These are phyloP conservation scores for Solanum chmielewskii DNA, from an alignment of 257 asterid genomes.

Conservation along the genomic window DNA sequence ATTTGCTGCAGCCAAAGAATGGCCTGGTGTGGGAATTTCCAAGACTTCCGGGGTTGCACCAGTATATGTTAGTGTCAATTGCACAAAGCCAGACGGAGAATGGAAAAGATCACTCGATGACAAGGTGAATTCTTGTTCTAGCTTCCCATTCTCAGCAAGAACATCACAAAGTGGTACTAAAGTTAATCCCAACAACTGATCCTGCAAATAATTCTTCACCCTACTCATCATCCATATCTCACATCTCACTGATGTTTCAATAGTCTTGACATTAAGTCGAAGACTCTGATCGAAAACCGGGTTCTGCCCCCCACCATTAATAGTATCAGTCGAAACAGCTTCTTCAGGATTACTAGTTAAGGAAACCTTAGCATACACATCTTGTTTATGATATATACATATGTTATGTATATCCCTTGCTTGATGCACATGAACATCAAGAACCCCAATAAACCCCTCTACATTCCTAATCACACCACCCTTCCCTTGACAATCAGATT, in stretches of 20 bases:
- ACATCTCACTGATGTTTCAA: slow-evolving; percentile 76
- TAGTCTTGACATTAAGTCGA: slow-evolving; percentile 38
- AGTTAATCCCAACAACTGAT: slow-evolving; percentile 87
- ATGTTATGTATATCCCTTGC: slow-evolving; percentile 92
- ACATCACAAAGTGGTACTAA: slow-evolving; percentile 80
- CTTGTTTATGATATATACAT: slow-evolving; percentile 93
- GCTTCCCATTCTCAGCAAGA: slow-evolving; percentile 48
- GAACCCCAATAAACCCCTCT: slow-evolving; percentile 39
- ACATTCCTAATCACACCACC: slow-evolving; percentile 16
- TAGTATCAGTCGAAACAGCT: slow-evolving; percentile 59
- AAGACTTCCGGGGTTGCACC: slow-evolving; percentile 72
- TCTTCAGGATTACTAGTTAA: slow-evolving; percentile 74
- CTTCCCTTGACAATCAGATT: slow-evolving; percentile 14
- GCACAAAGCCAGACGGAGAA: slow-evolving; percentile 95
- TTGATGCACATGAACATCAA: slow-evolving; percentile 77
- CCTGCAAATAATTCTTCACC: slow-evolving; percentile 83
- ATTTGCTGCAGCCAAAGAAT: slow-evolving; percentile 21
- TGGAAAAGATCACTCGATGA: slow-evolving; percentile 94
- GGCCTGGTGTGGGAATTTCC: slow-evolving; percentile 31
- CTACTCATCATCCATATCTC: slow-evolving; percentile 98
- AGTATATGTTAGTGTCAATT: slow-evolving; percentile 47
- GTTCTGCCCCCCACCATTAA: slow-evolving; percentile 86
- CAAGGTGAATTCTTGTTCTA: slow-evolving; percentile 76
- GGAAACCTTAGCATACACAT: slow-evolving; percentile 81
- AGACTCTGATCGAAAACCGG: slow-evolving; percentile 75